phyloP scores from a whole-genome alignment of 768 basidiomycete species.

The Lanmaoa pseudosensibilis region DNA sequence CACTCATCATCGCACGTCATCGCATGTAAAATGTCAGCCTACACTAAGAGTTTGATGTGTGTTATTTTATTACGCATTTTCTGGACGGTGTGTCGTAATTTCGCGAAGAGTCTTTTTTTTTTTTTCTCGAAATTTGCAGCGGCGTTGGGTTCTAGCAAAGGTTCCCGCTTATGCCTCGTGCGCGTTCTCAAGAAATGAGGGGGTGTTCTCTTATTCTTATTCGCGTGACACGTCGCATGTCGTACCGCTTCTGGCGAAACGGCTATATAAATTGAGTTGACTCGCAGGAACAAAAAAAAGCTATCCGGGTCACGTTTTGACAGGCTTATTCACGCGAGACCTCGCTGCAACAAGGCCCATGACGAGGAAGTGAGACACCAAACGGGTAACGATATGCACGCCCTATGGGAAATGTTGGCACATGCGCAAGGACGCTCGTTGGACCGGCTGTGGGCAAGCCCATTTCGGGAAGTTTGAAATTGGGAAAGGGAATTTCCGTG shows the following conservation, averaged over 20 bases:
- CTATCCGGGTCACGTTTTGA: constrained; percentile 3
- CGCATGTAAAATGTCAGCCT: neutral
- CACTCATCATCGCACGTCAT: constrained; percentile 3
- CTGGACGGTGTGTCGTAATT: neutral
- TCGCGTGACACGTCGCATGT: constrained; percentile 6
- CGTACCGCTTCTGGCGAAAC: constrained; percentile 14
- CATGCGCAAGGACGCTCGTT: constrained; percentile 8
- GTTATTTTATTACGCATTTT: neutral
- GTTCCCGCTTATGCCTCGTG: neutral
- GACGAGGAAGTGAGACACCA: constrained; percentile 24
- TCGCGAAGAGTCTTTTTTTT: neutral
- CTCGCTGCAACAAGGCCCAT: constrained; percentile 19
- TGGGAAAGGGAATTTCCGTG: constrained; percentile 17
- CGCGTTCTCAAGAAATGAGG: neutral
- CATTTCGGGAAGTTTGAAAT: constrained; percentile 25
- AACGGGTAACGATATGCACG: constrained; percentile 6
- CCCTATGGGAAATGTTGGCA: constrained; percentile 9
- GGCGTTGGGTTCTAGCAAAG: neutral
- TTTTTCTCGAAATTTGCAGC: neutral
- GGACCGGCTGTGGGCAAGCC: constrained; percentile 5
- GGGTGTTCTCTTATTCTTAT: neutral
- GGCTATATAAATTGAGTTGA: constrained; percentile 5
- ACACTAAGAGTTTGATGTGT: too few species aligned
- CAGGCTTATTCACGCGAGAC: constrained; percentile 6
- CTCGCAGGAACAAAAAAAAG: neutral